phyloP scores from a whole-genome alignment of 805 yeast species.

The Lipomyces anomalus region DNA sequence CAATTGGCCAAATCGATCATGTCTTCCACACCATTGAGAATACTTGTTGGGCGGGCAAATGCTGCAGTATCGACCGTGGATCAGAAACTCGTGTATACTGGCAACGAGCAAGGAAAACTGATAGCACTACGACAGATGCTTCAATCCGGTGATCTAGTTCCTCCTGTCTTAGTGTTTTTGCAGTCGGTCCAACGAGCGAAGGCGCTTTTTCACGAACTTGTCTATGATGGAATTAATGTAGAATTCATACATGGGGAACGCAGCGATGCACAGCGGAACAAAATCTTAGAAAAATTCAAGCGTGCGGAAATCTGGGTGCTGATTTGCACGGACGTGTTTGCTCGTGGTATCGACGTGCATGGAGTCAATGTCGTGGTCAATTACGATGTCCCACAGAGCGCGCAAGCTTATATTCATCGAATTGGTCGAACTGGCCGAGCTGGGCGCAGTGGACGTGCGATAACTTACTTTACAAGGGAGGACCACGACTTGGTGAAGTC shows the following conservation, averaged over 20 bases:
- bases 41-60: constrained; percentile 68
- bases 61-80: constrained; percentile 82
- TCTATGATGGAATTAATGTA: constrained; percentile 86
- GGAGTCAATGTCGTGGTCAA: constrained; percentile 92
- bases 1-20: constrained; percentile 79
- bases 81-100: constrained; percentile 78
- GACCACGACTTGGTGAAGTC: constrained; percentile 72
- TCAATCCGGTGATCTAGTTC: constrained; percentile 72
- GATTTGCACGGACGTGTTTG: constrained; percentile 91
- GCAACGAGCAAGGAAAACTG: constrained; percentile 92
- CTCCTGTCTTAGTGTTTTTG: constrained; percentile 87
- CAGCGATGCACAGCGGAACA: constrained; percentile 80
- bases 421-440: constrained; percentile 99
- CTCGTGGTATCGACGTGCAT: constrained; percentile 96
- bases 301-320: constrained; percentile 93
- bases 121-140: constrained; percentile 86
- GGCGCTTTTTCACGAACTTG: constrained; percentile 85
- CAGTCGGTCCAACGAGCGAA: constrained; percentile 92
- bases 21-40: constrained; percentile 69
- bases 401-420: constrained; percentile 94
- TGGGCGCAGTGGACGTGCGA: constrained; percentile 77
- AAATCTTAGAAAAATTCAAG: constrained; percentile 75
- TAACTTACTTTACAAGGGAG: constrained; percentile 89
- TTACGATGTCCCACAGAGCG: constrained; percentile 90
- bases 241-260: constrained; percentile 96